Base-by-base conservation (phyloP, 306 rosid species). In the Rosa persica region DNA sequence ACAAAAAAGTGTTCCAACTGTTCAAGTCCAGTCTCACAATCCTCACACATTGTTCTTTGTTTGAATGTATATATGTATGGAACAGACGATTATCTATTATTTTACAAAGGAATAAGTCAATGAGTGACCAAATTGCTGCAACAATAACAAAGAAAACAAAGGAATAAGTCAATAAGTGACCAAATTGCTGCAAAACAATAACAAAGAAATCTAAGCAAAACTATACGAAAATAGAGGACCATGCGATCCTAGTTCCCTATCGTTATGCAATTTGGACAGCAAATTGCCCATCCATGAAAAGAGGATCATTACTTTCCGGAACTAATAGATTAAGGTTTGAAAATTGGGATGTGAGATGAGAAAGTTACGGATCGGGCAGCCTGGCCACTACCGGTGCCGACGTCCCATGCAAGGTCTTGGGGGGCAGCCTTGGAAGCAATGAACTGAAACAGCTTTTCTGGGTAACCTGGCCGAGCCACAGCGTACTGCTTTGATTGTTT, bases 331-430 rank as follows among this genome's bases (percentile, higher is more conserved):
- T 27, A 27, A 27, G n/a, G 44, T 64, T 34, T n/a, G 5, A 12
- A 19, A 61, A 27, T 60, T 60, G 66, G 17, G 38, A 27, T 4
- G 67, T 13, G 39, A 64, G 48, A 30, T 30, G 36, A 30, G 36
- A 30, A 17, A 79, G 75, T 39, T 19, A 94, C 96, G 12, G 90
- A 83, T 78, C 72, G 85, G 25, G 93, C 95, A 38, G 97, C 98
- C 78, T 94, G 98, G 78, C 97, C 97, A 36, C 79, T 92, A 55
- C 98, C 97, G 25, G 97, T 90, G 80, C 92, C 97, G 49, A 74
- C 96, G 51, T 94, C 98, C 98, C 98, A 92, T 4, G 80, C 97
- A 42, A 90, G 89, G 23, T 88, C 51, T 81, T 86, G 91, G 25
- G 64, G 51, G 6, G 88, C 85, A 0, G 96, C 89, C 57, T 87